Conservation (phyloP, 345 rosid species). For the Gossypium arboreum region DNA sequence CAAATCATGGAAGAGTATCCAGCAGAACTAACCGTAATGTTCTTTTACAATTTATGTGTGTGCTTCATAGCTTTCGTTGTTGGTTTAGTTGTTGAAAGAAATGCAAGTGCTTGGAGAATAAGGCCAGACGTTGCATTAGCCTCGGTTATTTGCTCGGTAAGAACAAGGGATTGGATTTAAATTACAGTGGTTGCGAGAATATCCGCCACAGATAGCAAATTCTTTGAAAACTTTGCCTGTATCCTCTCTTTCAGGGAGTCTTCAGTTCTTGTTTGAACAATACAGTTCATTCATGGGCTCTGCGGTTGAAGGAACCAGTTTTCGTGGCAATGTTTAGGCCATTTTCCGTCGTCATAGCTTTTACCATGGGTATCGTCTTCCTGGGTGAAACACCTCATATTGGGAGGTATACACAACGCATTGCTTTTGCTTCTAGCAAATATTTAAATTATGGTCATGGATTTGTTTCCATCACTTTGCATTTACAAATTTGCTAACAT, state of each 20-base stretch:
- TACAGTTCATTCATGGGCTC: conserved; percentile 54
- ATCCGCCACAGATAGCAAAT: too few species aligned
- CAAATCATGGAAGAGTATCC: conserved; percentile 85
- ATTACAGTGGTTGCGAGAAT: neutral
- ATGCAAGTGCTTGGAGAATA: conserved; percentile 59
- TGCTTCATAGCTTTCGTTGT: conserved; percentile 53
- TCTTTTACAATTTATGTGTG: conserved; percentile 64
- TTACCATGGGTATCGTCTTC: conserved; percentile 56
- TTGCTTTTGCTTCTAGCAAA: neutral
- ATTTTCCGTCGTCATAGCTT: conserved; percentile 68
- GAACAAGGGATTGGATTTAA: conserved; percentile 12
- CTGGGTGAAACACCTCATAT: conserved; percentile 65
- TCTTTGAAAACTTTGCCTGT: neutral
- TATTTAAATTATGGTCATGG: neutral
- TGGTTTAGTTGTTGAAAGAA: conserved; percentile 45
- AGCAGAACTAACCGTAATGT: conserved; percentile 67
- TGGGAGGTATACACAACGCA: conserved; percentile 45
- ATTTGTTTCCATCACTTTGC: neutral
- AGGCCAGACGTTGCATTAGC: conserved; percentile 48
- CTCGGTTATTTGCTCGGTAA: conserved; percentile 76
- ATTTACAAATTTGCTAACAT: neutral
- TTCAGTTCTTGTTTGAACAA: conserved; percentile 55
- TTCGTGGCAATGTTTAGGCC: conserved; percentile 73
- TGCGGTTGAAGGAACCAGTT: conserved; percentile 65
- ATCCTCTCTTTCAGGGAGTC: conserved; percentile 42